phyloP scores from a whole-genome alignment of 1,139 yeast genomes.

The Candida tunisiensis region DNA sequence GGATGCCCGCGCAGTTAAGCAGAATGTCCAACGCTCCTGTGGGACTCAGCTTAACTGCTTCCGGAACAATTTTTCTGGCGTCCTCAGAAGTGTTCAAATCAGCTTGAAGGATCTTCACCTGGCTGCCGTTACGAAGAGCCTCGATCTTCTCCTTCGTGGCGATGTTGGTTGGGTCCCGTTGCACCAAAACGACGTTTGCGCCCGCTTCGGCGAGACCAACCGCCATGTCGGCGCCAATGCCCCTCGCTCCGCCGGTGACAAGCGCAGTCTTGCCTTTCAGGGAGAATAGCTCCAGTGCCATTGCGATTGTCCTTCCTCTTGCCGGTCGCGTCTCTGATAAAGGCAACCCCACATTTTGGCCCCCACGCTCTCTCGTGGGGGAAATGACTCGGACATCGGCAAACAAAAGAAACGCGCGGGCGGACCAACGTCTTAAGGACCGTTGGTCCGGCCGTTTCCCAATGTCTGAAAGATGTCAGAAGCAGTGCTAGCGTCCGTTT shows the following conservation, averaged over 20 bases:
- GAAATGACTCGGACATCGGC: too few species aligned
- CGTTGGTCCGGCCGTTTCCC: too few species aligned
- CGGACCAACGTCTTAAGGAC: too few species aligned
- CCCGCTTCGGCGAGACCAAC: conserved; percentile 61
- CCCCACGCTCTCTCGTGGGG: too few species aligned
- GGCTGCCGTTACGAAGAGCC: conserved; percentile 13
- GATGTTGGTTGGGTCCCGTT: not conserved
- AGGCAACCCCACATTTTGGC: too few species aligned
- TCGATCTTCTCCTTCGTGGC: conserved; percentile 5
- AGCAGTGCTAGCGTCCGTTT: too few species aligned
- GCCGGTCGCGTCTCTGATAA: too few species aligned
- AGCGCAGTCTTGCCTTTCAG: conserved; percentile 56
- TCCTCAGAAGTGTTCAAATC: conserved; percentile 15
- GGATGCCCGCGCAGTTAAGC: conserved; percentile 40
- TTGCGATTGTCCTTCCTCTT: not conserved
- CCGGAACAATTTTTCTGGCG: conserved; percentile 15
- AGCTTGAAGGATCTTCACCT: conserved; percentile 12
- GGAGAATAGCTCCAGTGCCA: conserved; percentile 4
- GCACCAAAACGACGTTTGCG: conserved; percentile 33
- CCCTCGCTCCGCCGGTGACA: conserved; percentile 56
- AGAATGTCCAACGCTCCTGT: conserved; percentile 28
- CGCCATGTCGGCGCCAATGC: conserved; percentile 60
- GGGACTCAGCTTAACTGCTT: conserved; percentile 14
- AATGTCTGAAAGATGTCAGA: too few species aligned
- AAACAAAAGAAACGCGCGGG: too few species aligned